Base-by-base conservation (phyloP, 805 yeast genomes). In the Nakazawaea molendinolei region DNA sequence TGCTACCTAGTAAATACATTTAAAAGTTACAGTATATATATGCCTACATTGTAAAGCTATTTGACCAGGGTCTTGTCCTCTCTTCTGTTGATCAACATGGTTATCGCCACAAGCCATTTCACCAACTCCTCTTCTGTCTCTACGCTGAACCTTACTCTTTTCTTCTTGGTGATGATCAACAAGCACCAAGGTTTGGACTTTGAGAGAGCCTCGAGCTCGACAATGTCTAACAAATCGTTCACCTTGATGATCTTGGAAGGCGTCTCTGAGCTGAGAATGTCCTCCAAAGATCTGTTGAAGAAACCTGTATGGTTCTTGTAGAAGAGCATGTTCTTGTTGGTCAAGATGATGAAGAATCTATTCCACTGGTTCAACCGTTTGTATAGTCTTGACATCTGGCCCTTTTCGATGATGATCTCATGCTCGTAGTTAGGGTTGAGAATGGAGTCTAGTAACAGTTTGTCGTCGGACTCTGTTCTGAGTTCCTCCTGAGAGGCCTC, bases 291-390 rank as follows among this genome's bases (percentile, higher is more conserved):
- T 3, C 31, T 34, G 9, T 43, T 31, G n/a, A 46, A 44, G 28
- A 34, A 40, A 23, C 46, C 49, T 27, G 43, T 39, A 5, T 41
- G 41, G 19, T 49, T 43, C 45, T 67, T 69, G 59, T 63, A 68
- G 40, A 71, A 60, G 34, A 58, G 49, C 22, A 73, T 38, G 18
- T 55, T 50, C 19, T 51, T 53, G 43, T 61, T 65, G 12, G 75
- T 70, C 15, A 72, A 48, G 2, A 66, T 57, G 10, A 69, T 54
- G 44, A 63, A 66, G 43, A 61, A 61, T 38, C 51, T 50, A 34
- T 58, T 62, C 77, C 78, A 72, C 43, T 70, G 74, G 44, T 63
- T 67, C 46, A 62, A 63, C 9, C 66, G 49, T 34, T 62, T 64
- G 38, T 58, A 58, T 17, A 69, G 56, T 9, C 71, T 49, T 25